Base-by-base conservation (phyloP, 2,329 filamentous ascomycete species). In the Leptoxyphium fumago region DNA sequence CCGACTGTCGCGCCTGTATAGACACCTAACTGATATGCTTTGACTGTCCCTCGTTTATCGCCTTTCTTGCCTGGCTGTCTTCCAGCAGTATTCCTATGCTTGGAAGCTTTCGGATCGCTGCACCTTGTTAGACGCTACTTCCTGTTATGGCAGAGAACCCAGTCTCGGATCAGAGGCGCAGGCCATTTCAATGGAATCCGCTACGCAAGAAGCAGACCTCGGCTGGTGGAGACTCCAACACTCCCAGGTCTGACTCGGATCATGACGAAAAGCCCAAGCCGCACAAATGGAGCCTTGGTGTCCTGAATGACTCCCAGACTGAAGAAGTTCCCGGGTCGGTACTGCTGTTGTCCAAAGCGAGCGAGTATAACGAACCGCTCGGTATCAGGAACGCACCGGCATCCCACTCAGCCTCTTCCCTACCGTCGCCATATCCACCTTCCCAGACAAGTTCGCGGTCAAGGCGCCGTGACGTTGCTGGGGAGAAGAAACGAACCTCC, bases 321-420 rank as follows among this genome's bases (percentile, higher is more conserved):
- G 82, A 91, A 49, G 84, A 94, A 64, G 87, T 94, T 10, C 88
- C 88, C 52, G 75, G 77, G 43, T 79, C 77, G 11, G 68, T 80
- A 36, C 67, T 80, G 39, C 67, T 80, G 6, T 68, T 80, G 30
- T 74, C 75, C 7, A 65, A 67, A 30, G 61, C 58, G 9, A 68
- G 72, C 40, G 68, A 77, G 47, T 72, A 71, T 53, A 80, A 80
- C 59, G 75, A 79, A 53, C 77, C 77, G 7, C 61, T 80, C 26
- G 76, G 77, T 46, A 61, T 79, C 44, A 68, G 70, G 61, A 63
- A 77, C 71, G 65, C 85, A 68, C 73, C 82, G 68, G 72, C 71
- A 29, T 66, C 74, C 45, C 71, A 65, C 14, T 77, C 73, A 2
- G 62, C 69, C 21, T 78, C 74, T 1, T 78, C 74, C 15, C 56